Conservation (phyloP, 495 filamentous ascomycete genomes). For the Pyronema domesticum region DNA sequence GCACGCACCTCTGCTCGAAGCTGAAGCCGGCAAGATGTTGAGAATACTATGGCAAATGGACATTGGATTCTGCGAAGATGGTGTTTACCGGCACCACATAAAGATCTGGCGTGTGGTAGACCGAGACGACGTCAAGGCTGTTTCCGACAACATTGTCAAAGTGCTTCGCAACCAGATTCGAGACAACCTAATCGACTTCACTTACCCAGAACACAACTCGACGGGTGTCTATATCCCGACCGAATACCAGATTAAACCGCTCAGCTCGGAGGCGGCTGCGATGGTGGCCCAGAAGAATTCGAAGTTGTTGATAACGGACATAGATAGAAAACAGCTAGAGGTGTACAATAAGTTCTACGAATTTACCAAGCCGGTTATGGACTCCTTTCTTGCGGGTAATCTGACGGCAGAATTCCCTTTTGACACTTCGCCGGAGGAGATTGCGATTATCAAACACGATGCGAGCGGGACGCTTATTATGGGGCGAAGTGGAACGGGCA, state of each 20-base stretch:
- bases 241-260: not conserved
- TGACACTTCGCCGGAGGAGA: slow-evolving; percentile 27
- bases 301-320: slow-evolving; percentile 3
- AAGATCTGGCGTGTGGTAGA: not conserved
- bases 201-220: not conserved
- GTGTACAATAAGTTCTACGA: slow-evolving; percentile 25
- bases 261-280: not conserved
- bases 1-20: not conserved
- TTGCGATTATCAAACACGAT: slow-evolving; percentile 25
- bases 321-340: not conserved
- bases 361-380: slow-evolving; percentile 26
- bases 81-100: not conserved
- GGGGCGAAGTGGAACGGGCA: slow-evolving; percentile 32
- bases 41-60: slow-evolving; percentile 29
- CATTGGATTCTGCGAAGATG: slow-evolving; percentile 21
- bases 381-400: slow-evolving; percentile 9
- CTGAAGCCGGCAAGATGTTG: not conserved
- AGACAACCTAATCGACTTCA: not conserved
- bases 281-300: not conserved
- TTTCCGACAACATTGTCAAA: not conserved
- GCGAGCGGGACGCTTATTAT: slow-evolving; percentile 27
- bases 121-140: not conserved
- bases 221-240: slow-evolving; percentile 3
- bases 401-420: slow-evolving; percentile 27
- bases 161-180: not conserved